Evolutionary conservation across 148 eudicot genomes (phyloP).

Genomic region (Beta vulgaris): DNA sequence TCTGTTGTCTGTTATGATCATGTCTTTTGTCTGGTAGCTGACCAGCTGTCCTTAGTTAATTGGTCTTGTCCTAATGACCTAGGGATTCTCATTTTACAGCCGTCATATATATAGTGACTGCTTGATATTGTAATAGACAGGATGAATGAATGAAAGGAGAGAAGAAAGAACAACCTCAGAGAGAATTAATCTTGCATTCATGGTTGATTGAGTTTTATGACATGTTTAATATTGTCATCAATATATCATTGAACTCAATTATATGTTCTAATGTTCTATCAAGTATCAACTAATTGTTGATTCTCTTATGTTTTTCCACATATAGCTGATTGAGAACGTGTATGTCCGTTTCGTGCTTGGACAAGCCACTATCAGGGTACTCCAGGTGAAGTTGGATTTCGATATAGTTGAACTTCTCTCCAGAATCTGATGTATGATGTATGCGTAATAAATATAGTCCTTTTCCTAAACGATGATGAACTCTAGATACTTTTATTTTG

Average conservation of each 20-base stretch:
- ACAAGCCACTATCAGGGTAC: conserved; percentile 14
- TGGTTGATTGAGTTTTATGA: too few relatives aligned
- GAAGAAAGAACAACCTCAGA: too few relatives aligned
- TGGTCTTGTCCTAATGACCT: too few relatives aligned
- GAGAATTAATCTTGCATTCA: too few relatives aligned
- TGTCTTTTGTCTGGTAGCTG: too few relatives aligned
- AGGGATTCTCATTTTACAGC: too few relatives aligned
- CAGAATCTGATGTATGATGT: not conserved
- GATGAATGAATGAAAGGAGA: too few relatives aligned
- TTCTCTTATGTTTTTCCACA: not conserved
- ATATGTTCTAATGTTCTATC: not conserved
- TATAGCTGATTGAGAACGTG: not conserved
- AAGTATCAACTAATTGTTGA: not conserved
- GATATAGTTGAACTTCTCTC: conserved; percentile 17
- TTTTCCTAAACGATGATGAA: not conserved
- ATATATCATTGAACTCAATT: not conserved
- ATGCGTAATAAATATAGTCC: not conserved
- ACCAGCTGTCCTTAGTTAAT: too few relatives aligned
- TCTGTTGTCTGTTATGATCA: too few relatives aligned
- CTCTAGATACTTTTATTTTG: not conserved
- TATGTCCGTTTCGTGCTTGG: not conserved
- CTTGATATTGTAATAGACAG: too few relatives aligned
- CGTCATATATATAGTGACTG: too few relatives aligned
- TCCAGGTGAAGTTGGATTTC: conserved; percentile 33
- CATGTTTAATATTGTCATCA: too few relatives aligned